Evolutionary conservation across 306 rosid genomes (phyloP), one percentile per base, ranked within the genome.

Genomic region (Acacia melanoxylon): DNA sequence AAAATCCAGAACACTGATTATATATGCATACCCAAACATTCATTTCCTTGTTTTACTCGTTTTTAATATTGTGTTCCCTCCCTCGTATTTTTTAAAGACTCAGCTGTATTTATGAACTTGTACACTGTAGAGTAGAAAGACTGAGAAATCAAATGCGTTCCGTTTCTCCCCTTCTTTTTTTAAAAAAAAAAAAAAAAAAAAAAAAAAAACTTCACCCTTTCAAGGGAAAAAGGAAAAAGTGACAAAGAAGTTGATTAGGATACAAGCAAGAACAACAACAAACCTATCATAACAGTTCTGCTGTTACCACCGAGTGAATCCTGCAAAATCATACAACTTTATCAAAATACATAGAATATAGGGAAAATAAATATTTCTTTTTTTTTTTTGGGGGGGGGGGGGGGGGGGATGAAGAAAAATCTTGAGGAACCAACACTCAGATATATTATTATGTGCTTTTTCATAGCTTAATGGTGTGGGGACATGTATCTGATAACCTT

Each of bases 281-380:
- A 72, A 92, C 99, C 99, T 89, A 96, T 96, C 99, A 96, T 94
- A 84, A 91, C 97, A 84, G 99, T 96, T 89, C 94, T 88, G 90
- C 99, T 96, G 90, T 96, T 96, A 74, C 99, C 99, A 73, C 99
- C 99, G 72, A 96, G 97, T 25, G 99, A 96, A 86, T 96, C 99
- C 99, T 96, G 97, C 82, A 83, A 87, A 94, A 88, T 35, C 41
- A 85, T 76, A 83, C 49, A 70, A 74, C 29, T 80, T 77, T 31
- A 77, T 80, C 75, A 59, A 79, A 69, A 33, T 74, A 79, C 61
- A 45, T 2, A 78, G 76, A 83, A 54, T 46, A 68, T 31, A 6
- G 67, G 24, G 72, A 44, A 76, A 31, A 10, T 65, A 41, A 67
- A 45, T 22, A 22, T 72, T 25, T 66, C 45, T 4, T 35, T 33